Evolutionary conservation across 2,329 filamentous ascomycete genomes (phyloP), one percentile per base, ranked within the genome.

Genomic region (Ophidiomyces ophidiicola): DNA sequence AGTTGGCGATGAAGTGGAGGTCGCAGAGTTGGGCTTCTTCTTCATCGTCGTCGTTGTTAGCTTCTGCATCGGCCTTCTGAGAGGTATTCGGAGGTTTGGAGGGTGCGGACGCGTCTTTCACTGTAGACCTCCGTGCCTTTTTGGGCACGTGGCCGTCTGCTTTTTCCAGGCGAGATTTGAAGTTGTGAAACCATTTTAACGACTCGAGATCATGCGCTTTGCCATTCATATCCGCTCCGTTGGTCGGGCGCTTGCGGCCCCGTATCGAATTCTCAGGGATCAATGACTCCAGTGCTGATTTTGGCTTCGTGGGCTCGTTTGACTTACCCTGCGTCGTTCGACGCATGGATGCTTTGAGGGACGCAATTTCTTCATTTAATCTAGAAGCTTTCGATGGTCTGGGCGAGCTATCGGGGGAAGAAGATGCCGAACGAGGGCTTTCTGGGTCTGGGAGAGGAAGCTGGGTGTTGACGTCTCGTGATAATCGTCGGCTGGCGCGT

Each of bases 1-100:
- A 98, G 52, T 92, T 83, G 34, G 82, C 82, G 46, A 98, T 92
- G 59, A 96, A 98, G 58, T 98, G 90, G 24, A 98, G 64, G 57
- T 96, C 90, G 55, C 90, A 98, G 3, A 92, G 69, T 35, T 71
- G 71, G 2, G 76, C 78, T 56, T 92, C 84, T 26, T 81, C 76
- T 14, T 41, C 42, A 15, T 44, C 38, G 8, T 79, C 78, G 12
- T 71, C 69, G 5, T 59, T 52, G 6, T 36, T 48, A 6, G 51
- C 46, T 7, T 35, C 42, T n/a, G 36, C 39, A 2, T 31, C 24
- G 3, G 10, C 23, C 10, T 33, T 20, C 8, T 32, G 19, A 12
- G 33, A 36, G 20, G 15, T 8, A 2, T 17, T 11, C 8, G 47
- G 32, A 20, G 32, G 14, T 20, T 17, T 33, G 15, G 31, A 33